phyloP scores from a whole-genome alignment of 805 yeast genomes.

The Kazachstania psychrophila region DNA sequence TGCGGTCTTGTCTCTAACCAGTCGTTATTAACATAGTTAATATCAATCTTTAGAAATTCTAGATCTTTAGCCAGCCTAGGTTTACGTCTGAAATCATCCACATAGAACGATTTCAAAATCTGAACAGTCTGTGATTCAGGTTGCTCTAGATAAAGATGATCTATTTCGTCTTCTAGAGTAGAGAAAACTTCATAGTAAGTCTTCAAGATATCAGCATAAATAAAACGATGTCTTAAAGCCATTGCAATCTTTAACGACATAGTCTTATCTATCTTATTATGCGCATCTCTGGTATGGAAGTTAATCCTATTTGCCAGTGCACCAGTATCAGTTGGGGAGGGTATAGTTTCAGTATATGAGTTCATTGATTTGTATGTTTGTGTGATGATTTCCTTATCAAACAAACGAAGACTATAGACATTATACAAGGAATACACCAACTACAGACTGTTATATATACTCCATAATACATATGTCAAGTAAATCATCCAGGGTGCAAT shows the following conservation, averaged over 20 bases:
- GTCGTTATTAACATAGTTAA: slow-evolving; percentile 16
- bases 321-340: slow-evolving; percentile 70
- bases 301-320: slow-evolving; percentile 81
- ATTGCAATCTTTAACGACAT: slow-evolving; percentile 63
- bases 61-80: slow-evolving; percentile 52
- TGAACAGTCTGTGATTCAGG: slow-evolving; percentile 20
- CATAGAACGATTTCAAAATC: slow-evolving; percentile 53
- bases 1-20: slow-evolving; percentile 26
- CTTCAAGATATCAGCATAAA: slow-evolving; percentile 75
- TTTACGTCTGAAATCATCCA: slow-evolving; percentile 59
- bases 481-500: no score
- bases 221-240: slow-evolving; percentile 64
- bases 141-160: slow-evolving; percentile 38
- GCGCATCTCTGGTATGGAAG: slow-evolving; percentile 52
- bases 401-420: no score
- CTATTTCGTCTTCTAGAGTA: slow-evolving; percentile 45
- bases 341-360: slow-evolving; percentile 32
- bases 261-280: slow-evolving; percentile 58
- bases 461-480: no score
- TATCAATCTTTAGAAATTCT: slow-evolving; percentile 53
- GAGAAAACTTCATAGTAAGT: slow-evolving; percentile 60
- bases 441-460: no score
- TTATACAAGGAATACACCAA: no score
- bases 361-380: background rate
- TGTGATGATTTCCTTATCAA: background rate